phyloP scores from a whole-genome alignment of 768 basidiomycete species.

The Phlebiopsis flavidoalba region DNA sequence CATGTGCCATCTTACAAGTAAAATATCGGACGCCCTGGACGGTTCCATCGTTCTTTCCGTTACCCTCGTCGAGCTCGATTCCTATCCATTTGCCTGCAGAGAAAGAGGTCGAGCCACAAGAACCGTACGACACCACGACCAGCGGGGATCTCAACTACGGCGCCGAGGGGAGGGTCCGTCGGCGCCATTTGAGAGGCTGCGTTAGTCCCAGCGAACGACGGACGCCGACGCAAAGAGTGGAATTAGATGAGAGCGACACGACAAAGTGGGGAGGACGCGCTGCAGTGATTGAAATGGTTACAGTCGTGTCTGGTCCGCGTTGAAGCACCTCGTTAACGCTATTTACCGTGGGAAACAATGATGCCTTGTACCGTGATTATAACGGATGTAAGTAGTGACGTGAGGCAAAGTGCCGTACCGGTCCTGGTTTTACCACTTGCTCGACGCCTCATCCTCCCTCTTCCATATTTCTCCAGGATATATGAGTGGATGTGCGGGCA shows the following conservation, averaged over 20 bases:
- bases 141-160: conserved; percentile 74
- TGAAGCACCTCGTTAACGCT: neutral
- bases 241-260: neutral
- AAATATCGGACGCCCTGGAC: conserved; percentile 82
- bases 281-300: neutral
- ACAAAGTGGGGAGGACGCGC: neutral
- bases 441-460: neutral
- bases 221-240: neutral
- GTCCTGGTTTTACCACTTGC: neutral
- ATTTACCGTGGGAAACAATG: neutral
- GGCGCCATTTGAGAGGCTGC: conserved; percentile 24
- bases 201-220: neutral
- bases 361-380: neutral
- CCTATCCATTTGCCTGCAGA: conserved; percentile 93
- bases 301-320: neutral
- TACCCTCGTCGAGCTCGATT: conserved; percentile 75
- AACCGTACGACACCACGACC: conserved; percentile 87
- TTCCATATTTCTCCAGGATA: neutral
- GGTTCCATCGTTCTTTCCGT: conserved; percentile 95
- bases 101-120: conserved; percentile 77
- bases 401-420: neutral
- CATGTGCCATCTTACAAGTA: conserved; percentile 65
- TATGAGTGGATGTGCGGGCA: neutral
- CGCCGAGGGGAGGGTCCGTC: conserved; percentile 50
- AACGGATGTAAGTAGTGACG: neutral